Conservation (phyloP, 2,329 filamentous ascomycete species). For the Trichoderma sp. region DNA sequence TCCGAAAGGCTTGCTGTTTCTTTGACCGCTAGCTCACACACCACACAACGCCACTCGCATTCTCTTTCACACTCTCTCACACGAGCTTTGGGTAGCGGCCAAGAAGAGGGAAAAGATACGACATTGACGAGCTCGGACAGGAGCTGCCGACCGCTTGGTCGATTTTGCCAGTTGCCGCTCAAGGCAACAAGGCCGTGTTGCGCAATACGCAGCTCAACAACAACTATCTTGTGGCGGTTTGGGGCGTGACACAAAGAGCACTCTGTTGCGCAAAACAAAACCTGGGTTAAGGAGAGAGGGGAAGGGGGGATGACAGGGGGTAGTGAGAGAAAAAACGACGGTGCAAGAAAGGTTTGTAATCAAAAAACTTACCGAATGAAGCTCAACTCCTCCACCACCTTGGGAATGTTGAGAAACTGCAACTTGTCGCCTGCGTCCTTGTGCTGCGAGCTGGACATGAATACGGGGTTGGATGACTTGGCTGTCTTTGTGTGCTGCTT, state of each 20-base stretch:
- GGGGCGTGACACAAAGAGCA: not conserved
- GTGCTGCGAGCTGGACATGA: conserved; percentile 33
- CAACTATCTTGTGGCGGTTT: not conserved
- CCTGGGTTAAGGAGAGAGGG: no score
- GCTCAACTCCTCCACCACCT: conserved; percentile 68
- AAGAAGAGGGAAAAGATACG: not conserved
- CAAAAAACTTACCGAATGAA: conserved; percentile 65
- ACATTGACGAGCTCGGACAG: not conserved
- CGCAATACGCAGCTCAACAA: not conserved
- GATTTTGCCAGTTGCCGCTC: not conserved
- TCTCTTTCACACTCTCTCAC: not conserved
- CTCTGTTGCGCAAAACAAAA: not conserved
- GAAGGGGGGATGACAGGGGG: not conserved
- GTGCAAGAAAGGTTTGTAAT: not conserved
- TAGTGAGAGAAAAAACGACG: not conserved
- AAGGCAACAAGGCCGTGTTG: not conserved
- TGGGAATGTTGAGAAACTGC: conserved; percentile 57
- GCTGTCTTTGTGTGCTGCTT: conserved; percentile 59
- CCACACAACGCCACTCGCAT: not conserved
- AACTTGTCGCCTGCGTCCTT: conserved; percentile 53
- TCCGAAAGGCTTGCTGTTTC: not conserved
- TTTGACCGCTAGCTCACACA: not conserved
- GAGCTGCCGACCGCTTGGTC: not conserved
- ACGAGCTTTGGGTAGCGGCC: not conserved
- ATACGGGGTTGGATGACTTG: conserved; percentile 65